These are phyloP conservation scores for Withania somnifera DNA, from an alignment of 305 asterid species.

Conservation along the genomic window DNA sequence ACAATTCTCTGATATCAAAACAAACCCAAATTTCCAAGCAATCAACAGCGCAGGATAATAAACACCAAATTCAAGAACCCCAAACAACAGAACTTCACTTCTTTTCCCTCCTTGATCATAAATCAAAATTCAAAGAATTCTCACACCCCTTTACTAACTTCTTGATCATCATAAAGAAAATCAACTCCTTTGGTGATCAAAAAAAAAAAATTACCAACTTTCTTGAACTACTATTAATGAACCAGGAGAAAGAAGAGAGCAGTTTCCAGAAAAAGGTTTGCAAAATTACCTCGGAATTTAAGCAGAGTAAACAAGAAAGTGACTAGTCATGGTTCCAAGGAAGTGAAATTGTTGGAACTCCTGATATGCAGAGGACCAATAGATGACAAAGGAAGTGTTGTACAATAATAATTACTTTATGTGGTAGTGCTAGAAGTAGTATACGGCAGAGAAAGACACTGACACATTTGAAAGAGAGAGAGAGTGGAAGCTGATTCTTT, in stretches of 20 bases:
- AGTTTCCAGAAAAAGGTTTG: not conserved
- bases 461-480: not conserved
- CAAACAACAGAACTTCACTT: not conserved
- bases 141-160: not conserved
- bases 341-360: not conserved
- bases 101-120: not conserved
- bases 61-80: not conserved
- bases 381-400: not conserved
- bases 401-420: not conserved
- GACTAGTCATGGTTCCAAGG: not conserved
- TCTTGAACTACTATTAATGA: not conserved
- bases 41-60: not conserved
- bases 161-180: not conserved
- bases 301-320: not conserved
- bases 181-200: not conserved
- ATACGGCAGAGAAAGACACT: not conserved
- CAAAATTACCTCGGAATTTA: not conserved
- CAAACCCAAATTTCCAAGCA: not conserved
- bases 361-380: not conserved
- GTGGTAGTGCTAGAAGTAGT: not conserved
- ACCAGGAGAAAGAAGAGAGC: not conserved
- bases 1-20: not conserved
- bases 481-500: not conserved
- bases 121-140: not conserved
- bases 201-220: not conserved